A percentile compares a stretch with the other conserved stretches of the same genome.
Evolutionary conservation across 441 rosid species (phyloP).

Genomic region (Arabidopsis lyrata): DNA sequence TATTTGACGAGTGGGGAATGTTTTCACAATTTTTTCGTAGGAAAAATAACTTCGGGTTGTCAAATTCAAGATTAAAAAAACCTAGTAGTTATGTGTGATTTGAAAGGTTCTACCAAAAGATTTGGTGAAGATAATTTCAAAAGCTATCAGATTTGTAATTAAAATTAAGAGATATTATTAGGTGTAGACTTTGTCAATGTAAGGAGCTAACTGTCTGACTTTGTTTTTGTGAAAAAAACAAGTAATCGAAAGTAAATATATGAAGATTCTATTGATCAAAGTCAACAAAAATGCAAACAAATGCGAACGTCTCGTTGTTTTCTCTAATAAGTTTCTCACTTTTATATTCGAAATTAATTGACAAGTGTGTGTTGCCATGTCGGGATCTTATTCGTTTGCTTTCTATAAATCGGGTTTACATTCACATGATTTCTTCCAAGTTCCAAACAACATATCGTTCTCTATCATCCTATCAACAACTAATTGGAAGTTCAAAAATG

Average conservation of each 20-base stretch:
- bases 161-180: slow-evolving; percentile 25
- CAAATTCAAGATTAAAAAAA: not conserved
- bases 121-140: slow-evolving; percentile 42
- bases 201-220: slow-evolving; percentile 15
- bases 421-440: not conserved
- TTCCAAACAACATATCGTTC: not conserved
- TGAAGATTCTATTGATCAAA: slow-evolving; percentile 35
- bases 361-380: slow-evolving; percentile 29
- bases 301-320: not conserved
- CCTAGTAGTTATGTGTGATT: not conserved
- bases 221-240: not conserved
- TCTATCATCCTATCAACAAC: not conserved
- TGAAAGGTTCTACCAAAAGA: slow-evolving; percentile 35
- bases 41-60: slow-evolving; percentile 6
- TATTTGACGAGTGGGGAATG: too few species aligned
- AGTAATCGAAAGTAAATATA: not conserved
- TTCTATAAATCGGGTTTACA: slow-evolving; percentile 2
- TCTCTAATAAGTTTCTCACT: not conserved
- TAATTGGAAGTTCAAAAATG: not conserved
- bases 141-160: slow-evolving; percentile 31
- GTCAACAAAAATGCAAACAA: slow-evolving; percentile 44
- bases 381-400: slow-evolving; percentile 9
- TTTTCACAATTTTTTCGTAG: too few species aligned
- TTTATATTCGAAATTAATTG: not conserved
- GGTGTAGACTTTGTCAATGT: slow-evolving; percentile 44